Conservation (phyloP, 2,329 filamentous ascomycete genomes). For the Neonectria hederae region DNA sequence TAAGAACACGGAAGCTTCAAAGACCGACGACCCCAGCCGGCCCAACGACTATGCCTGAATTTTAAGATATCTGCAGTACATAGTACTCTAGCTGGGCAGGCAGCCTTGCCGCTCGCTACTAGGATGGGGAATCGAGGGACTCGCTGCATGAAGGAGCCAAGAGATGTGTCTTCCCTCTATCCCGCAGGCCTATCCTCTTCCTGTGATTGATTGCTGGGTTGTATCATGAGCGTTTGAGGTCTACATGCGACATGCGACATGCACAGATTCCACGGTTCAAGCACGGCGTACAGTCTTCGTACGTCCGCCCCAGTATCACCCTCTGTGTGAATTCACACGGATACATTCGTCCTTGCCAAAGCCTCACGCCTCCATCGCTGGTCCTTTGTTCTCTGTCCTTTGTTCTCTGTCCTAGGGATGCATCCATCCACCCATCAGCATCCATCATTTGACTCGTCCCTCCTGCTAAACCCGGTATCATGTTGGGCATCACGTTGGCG, state of each 20-base stretch:
- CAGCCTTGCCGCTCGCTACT: not conserved
- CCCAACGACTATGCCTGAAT: constrained; percentile 7
- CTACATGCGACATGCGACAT: constrained; percentile 5
- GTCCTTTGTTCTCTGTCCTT: not conserved
- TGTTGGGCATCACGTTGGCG: constrained; percentile 4
- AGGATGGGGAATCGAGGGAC: constrained; percentile 13
- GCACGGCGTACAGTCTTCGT: not conserved
- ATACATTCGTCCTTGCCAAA: constrained; percentile 1
- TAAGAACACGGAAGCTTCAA: no score
- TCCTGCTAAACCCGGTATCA: not conserved
- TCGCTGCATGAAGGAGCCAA: not conserved
- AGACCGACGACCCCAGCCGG: not conserved
- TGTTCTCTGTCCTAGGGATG: not conserved
- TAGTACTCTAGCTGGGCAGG: not conserved
- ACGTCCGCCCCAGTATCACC: constrained; percentile 2
- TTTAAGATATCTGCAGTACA: constrained; percentile 11
- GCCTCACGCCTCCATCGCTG: not conserved
- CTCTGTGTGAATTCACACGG: not conserved
- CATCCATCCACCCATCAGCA: not conserved
- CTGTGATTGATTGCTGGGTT: constrained; percentile 11
- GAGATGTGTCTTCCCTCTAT: not conserved
- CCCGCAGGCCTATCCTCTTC: not conserved
- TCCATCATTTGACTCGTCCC: not conserved
- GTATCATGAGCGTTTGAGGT: constrained; percentile 24
- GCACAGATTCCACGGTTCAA: constrained; percentile 1